Percentiles rank a stretch among this genome's conserved stretches.
phyloP scores from a whole-genome alignment of 2,329 filamentous ascomycete species.

The Pestalotiopsis fici region DNA sequence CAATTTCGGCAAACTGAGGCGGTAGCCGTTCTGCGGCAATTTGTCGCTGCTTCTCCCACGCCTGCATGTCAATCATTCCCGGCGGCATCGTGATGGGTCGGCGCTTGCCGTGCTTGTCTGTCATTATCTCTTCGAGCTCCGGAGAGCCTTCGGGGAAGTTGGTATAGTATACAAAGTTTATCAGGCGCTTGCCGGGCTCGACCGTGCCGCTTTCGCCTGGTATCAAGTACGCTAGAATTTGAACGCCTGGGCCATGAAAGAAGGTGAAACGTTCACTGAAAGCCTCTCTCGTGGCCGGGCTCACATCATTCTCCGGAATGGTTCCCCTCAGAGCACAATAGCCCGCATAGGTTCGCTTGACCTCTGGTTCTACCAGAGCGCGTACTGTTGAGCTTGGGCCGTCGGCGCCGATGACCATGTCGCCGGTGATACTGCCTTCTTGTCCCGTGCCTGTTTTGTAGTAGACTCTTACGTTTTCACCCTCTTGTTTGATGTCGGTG shows the following conservation, averaged over 20 bases:
- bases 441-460: conserved; percentile 33
- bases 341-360: conserved; percentile 34
- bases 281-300: conserved; percentile 29
- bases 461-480: conserved; percentile 27
- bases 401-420: conserved; percentile 45
- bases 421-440: conserved; percentile 28
- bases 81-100: conserved; percentile 38
- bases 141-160: conserved; percentile 35
- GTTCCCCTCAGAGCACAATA: conserved; percentile 45
- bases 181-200: conserved; percentile 36
- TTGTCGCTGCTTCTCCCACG: conserved; percentile 35
- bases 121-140: conserved; percentile 34
- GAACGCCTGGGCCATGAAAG: conserved; percentile 36
- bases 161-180: conserved; percentile 49
- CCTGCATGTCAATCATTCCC: conserved; percentile 27
- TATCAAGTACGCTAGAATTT: conserved; percentile 43
- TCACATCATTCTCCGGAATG: conserved; percentile 37
- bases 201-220: conserved; percentile 38
- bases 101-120: conserved; percentile 30
- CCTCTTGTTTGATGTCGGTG: conserved; percentile 25
- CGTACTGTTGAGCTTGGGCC: conserved; percentile 41
- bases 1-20: conserved; percentile 40
- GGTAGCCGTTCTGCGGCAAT: conserved; percentile 33
- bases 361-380: conserved; percentile 27
- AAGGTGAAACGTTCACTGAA: conserved; percentile 40